Evolutionary conservation across 2,329 filamentous ascomycete genomes (phyloP).

Genomic region (Beauveria medogensis): DNA sequence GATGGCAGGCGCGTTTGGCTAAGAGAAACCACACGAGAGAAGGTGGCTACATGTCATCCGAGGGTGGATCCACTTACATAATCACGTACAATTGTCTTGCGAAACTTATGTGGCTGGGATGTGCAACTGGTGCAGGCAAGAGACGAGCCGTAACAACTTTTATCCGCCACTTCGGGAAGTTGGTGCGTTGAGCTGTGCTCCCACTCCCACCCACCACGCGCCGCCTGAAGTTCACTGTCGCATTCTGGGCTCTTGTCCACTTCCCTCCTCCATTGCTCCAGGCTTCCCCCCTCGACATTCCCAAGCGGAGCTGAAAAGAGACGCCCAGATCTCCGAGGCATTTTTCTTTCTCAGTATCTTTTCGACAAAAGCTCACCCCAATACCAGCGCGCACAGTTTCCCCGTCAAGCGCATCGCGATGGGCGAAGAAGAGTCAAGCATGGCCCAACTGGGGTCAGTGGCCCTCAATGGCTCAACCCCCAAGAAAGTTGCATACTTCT

Average conservation of each 20-base stretch:
- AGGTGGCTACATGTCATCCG: no score
- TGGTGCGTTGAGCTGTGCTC: background rate
- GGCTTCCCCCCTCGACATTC: background rate
- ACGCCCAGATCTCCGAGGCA: background rate
- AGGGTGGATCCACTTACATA: no score
- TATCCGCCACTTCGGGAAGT: background rate
- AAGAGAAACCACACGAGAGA: no score
- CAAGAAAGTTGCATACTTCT: constrained; percentile 95
- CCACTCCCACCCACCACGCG: background rate
- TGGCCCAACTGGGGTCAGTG: constrained; percentile 34
- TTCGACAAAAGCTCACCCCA: background rate
- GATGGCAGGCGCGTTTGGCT: no score
- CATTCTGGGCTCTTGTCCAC: background rate
- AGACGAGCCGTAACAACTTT: constrained; percentile 6
- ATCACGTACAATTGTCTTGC: no score
- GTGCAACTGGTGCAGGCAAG: background rate
- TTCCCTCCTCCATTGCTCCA: background rate
- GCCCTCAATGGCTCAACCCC: constrained; percentile 40
- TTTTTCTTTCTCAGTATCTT: background rate
- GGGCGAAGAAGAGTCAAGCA: constrained; percentile 28
- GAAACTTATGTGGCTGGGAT: background rate
- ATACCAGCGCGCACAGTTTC: background rate
- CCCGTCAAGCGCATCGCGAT: constrained; percentile 18
- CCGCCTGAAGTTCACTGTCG: constrained; percentile 3
- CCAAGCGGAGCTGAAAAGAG: background rate